Evolutionary conservation across 768 basidiomycete genomes (phyloP), one percentile per base, ranked within the genome.

Genomic region (Lactarius pseudohatsudake): DNA sequence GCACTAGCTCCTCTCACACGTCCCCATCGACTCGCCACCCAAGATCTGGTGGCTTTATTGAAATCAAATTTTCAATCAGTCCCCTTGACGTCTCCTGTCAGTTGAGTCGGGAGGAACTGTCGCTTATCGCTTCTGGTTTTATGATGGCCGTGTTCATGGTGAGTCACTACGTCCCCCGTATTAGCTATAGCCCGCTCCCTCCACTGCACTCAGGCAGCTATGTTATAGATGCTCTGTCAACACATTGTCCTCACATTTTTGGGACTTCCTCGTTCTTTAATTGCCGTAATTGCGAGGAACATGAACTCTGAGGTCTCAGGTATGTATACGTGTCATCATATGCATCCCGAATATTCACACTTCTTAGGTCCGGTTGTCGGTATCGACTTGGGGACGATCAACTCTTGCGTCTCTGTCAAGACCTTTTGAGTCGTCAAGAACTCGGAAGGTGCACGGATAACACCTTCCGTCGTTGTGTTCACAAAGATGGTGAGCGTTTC

Each of bases 381-480:
- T 81, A 98, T 98, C 81, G 96, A 98, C 81, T 83, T 98, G 82
- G 96, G 94, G 45, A 94, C 92, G 50, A 94, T 92, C 36, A 92
- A 93, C 78, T 94, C 92, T 59, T 94, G 91, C 77, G 93, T 95
- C 65, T 87, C 90, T 57, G 85, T 97, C 69, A 89, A 96, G 81
- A 90, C 88, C 41, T 86, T 95, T 58, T 90, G 92, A 71, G 96
- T 98, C 70, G 90, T 98, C 72, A 96, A 98, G 80, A 98, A 98
- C 81, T 82, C 96, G 6, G 96, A 98, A 81, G 96, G 97, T 82
- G 92, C 91, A 64, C 88, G 96, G 72, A 98, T 96, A 69, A 99
- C 97, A 18, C 97, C 97, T 2, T 99, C 97, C 45, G 94, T 98
- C 64, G 94, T 98, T 71, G 96, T 96, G 45, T 99, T 99, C 84